Base-by-base conservation (phyloP, 257 asterid genomes). In the Galeopsis tetrahit region DNA sequence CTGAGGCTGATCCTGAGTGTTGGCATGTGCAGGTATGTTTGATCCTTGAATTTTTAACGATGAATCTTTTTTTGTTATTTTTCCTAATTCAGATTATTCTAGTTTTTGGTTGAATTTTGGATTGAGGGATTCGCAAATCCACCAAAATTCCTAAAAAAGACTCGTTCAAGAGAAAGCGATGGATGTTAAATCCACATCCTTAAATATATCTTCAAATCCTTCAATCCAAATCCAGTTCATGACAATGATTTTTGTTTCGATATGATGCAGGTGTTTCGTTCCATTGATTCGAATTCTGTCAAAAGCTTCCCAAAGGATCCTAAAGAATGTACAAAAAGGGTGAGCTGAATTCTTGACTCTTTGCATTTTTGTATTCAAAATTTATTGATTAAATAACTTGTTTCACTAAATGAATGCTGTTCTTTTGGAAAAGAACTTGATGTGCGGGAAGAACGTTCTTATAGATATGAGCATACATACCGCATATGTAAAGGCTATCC, bases 401-500 rank as follows among this genome's bases (percentile, higher is more conserved):
- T 31, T 73, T 21, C 55, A 33, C 10, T 73, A 71, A 70, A 75
- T 48, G 13, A 63, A 44, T 17, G 40, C 17, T 57, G 2, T 66
- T 76, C 21, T 73, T 42, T 62, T 77, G 60, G 59, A 58, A 75
- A 88, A 95, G 99, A 95, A 95, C 83, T 77, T 95, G 81, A 82
- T 86, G 42, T 92, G 99, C 44, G 99, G 99, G 75, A 95, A 95
- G 87, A 95, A 95, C 76, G 96, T 88, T 44, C 93, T 90, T 70
- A 90, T 95, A 55, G 99, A 95, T 79, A 92, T 90, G 98, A 95
- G 99, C 85, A 92, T 92, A 80, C 99, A 95, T 78, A 81, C 98
- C 28, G 98, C 99, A 51, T 95, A 95, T 43, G 84, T 95, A 55
- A 87, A 86, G 81, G 98, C 98, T 39, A 95, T 95, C 63, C 98